Evolutionary conservation across 257 asterid genomes (phyloP).

Genomic region (Ocimum tenuiflorum): DNA sequence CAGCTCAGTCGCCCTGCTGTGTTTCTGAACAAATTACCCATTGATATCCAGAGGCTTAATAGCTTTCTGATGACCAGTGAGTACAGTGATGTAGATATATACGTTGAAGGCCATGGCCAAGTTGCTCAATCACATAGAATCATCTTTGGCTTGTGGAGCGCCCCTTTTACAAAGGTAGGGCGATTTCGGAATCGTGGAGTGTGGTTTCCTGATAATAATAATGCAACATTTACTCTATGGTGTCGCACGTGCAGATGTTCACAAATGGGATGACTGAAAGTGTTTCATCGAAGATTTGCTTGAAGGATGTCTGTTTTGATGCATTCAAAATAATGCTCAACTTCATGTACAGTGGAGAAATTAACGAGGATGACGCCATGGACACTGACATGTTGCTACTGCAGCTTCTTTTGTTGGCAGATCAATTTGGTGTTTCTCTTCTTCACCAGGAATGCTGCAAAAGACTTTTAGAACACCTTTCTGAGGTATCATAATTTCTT

Average conservation of each 20-base stretch:
- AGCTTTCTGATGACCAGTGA: slow-evolving; percentile 47
- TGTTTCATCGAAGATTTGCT: slow-evolving; percentile 48
- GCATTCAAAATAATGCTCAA: slow-evolving; percentile 70
- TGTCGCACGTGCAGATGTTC: slow-evolving; percentile 64
- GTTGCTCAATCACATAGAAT: slow-evolving; percentile 65
- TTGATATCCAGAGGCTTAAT: slow-evolving; percentile 54
- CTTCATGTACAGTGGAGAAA: slow-evolving; percentile 76
- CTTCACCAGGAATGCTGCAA: slow-evolving; percentile 98
- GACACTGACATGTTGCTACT: slow-evolving; percentile 55
- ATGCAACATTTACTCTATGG: background rate
- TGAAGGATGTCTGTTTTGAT: slow-evolving; percentile 70
- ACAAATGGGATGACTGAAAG: slow-evolving; percentile 98
- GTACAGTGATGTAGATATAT: slow-evolving; percentile 71
- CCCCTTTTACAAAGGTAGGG: slow-evolving; percentile 80
- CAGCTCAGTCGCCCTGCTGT: slow-evolving; percentile 38
- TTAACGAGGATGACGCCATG: slow-evolving; percentile 34
- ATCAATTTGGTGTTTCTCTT: slow-evolving; percentile 78
- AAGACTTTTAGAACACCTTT: slow-evolving; percentile 67
- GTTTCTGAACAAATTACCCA: slow-evolving; percentile 61
- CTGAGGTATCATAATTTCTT: slow-evolving; percentile 59
- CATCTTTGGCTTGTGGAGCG: slow-evolving; percentile 89
- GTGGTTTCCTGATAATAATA: background rate
- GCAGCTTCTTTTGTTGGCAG: slow-evolving; percentile 85
- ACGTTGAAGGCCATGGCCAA: slow-evolving; percentile 58
- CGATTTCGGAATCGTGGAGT: background rate